Conservation (phyloP, 2,329 filamentous ascomycete genomes). For the Aspergillus alliaceus region DNA sequence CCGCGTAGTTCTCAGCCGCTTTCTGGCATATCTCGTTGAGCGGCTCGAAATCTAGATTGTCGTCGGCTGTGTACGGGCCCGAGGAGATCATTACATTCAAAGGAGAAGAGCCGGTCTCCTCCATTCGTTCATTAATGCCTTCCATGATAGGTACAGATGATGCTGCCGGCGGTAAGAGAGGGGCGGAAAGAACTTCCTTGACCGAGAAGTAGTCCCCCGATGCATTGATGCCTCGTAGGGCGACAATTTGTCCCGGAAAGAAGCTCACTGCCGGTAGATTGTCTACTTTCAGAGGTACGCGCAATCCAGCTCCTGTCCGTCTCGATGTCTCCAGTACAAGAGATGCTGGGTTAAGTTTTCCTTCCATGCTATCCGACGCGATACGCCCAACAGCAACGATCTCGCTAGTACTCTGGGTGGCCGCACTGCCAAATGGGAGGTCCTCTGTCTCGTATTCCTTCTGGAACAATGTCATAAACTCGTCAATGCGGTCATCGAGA, state of each 20-base stretch:
- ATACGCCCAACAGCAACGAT: slow-evolving; percentile 90
- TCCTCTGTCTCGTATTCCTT: slow-evolving; percentile 75
- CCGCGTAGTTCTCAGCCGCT: slow-evolving; percentile 72
- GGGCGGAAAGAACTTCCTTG: slow-evolving; percentile 71
- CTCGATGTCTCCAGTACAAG: slow-evolving; percentile 86
- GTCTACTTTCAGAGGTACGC: slow-evolving; percentile 77
- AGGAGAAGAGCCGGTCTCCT: slow-evolving; percentile 65
- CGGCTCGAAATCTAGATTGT: slow-evolving; percentile 87
- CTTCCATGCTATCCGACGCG: slow-evolving; percentile 80
- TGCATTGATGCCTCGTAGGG: slow-evolving; percentile 80
- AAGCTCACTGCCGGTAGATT: slow-evolving; percentile 71
- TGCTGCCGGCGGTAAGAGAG: slow-evolving; percentile 72
- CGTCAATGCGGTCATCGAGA: slow-evolving; percentile 91
- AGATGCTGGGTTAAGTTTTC: slow-evolving; percentile 80
- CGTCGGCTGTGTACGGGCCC: slow-evolving; percentile 89
- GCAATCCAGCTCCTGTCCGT: slow-evolving; percentile 75
- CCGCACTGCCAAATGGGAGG: slow-evolving; percentile 81
- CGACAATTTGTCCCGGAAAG: slow-evolving; percentile 93
- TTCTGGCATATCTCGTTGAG: slow-evolving; percentile 77
- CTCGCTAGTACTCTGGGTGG: slow-evolving; percentile 78
- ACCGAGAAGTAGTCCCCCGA: slow-evolving; percentile 82
- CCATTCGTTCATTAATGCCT: slow-evolving; percentile 67
- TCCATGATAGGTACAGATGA: slow-evolving; percentile 67
- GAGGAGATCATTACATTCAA: slow-evolving; percentile 75
- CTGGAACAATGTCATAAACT: slow-evolving; percentile 74